Evolutionary conservation across 2,329 filamentous ascomycete genomes (phyloP).

Genomic region (Penicillium sp.): DNA sequence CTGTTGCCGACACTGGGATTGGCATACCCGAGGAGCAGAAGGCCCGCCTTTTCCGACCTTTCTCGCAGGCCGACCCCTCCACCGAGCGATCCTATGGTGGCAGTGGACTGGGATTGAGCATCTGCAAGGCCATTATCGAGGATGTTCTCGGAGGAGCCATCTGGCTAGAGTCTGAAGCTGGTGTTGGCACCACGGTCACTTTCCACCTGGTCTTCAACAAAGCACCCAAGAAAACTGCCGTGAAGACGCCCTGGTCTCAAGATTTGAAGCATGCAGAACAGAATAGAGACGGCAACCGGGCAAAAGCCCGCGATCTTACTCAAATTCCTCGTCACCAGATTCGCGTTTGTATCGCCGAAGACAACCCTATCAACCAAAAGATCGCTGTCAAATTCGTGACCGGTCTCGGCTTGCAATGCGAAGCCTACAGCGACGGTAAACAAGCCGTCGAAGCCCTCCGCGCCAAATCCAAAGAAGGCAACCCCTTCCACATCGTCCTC

Average conservation of each 20-base stretch:
- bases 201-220: slow-evolving; percentile 88
- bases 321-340: slow-evolving; percentile 73
- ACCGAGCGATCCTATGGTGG: slow-evolving; percentile 89
- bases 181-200: slow-evolving; percentile 60
- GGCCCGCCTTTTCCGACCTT: slow-evolving; percentile 84
- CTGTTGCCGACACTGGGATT: slow-evolving; percentile 86
- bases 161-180: slow-evolving; percentile 72
- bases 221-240: slow-evolving; percentile 59
- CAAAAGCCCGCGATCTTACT: slow-evolving; percentile 64
- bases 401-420: slow-evolving; percentile 79
- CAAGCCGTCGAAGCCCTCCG: slow-evolving; percentile 86
- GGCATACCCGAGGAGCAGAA: slow-evolving; percentile 76
- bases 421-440: slow-evolving; percentile 85
- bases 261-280: slow-evolving; percentile 38
- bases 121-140: slow-evolving; percentile 92
- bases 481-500: slow-evolving; percentile 82
- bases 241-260: slow-evolving; percentile 57
- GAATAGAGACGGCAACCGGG: slow-evolving; percentile 41
- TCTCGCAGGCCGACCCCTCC: slow-evolving; percentile 87
- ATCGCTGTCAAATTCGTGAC: slow-evolving; percentile 90
- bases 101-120: slow-evolving; percentile 85
- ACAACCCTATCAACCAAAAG: slow-evolving; percentile 91
- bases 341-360: slow-evolving; percentile 88
- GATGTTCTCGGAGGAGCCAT: slow-evolving; percentile 87
- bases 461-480: slow-evolving; percentile 65